Evolutionary conservation across 495 filamentous ascomycete species (phyloP).

Genomic region (Penicillium bialowiezense): DNA sequence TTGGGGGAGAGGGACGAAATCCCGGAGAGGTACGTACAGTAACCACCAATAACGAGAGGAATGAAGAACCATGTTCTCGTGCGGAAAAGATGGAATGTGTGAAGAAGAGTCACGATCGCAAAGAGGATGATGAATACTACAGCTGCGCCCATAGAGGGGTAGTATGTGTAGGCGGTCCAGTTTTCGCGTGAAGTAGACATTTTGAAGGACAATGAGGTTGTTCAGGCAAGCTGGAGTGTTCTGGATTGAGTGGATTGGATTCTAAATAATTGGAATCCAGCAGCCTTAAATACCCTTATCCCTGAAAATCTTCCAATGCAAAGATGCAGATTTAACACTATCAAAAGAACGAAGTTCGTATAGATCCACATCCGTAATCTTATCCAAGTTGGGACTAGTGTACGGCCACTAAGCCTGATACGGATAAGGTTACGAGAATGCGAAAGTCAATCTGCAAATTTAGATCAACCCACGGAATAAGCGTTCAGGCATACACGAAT

Average conservation of each 20-base stretch:
- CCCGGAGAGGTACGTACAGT: constrained; percentile 37
- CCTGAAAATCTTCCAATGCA: neutral
- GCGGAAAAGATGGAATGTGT: constrained; percentile 38
- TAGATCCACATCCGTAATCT: neutral
- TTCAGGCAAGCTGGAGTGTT: neutral
- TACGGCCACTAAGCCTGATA: neutral
- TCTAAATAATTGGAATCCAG: neutral
- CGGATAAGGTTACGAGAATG: neutral
- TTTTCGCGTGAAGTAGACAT: constrained; percentile 8
- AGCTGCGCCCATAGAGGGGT: constrained; percentile 47
- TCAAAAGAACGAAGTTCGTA: neutral
- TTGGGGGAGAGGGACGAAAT: neutral
- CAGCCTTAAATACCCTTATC: neutral
- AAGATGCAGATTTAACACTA: neutral
- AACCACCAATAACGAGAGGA: constrained; percentile 48
- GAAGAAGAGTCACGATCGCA: constrained; percentile 27
- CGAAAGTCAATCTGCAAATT: too few relatives aligned
- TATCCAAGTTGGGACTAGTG: neutral
- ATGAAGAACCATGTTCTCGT: constrained; percentile 52
- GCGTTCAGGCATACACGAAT: too few relatives aligned
- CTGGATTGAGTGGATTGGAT: neutral
- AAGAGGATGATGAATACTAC: constrained; percentile 50
- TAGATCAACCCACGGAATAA: too few relatives aligned
- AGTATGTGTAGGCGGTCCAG: constrained; percentile 44
- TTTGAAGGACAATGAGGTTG: neutral